Evolutionary conservation across 1,139 yeast genomes (phyloP).

Genomic region (Kodamaea derodonti): DNA sequence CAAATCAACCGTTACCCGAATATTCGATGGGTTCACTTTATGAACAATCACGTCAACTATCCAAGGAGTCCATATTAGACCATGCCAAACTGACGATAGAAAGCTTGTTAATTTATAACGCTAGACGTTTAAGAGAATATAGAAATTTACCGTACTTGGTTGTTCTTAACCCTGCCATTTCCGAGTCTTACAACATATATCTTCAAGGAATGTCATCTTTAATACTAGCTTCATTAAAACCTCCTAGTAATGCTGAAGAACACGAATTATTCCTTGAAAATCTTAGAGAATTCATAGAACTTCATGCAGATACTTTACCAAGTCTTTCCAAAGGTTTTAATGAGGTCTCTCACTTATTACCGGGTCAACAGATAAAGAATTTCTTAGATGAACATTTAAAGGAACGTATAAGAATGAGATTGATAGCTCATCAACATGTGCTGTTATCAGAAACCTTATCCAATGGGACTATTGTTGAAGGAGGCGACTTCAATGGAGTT

Average conservation of each 20-base stretch:
- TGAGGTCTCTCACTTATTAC: constrained; percentile 60
- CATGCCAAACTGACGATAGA: constrained; percentile 44
- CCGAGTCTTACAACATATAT: constrained; percentile 74
- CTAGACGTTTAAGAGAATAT: constrained; percentile 61
- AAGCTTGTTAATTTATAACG: constrained; percentile 38
- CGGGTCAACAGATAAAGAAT: constrained; percentile 46
- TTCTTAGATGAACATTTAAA: constrained; percentile 76
- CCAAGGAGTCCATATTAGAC: constrained; percentile 29
- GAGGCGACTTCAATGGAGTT: constrained; percentile 62
- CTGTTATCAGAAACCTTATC: constrained; percentile 21
- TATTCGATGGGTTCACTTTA: constrained; percentile 45
- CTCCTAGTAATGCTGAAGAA: constrained; percentile 47
- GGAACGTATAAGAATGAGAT: constrained; percentile 81
- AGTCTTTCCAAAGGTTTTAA: constrained; percentile 76
- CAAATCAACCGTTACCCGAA: constrained; percentile 44
- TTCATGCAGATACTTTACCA: constrained; percentile 82
- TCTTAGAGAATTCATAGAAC: constrained; percentile 57
- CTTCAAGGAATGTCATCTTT: constrained; percentile 65
- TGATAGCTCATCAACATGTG: constrained; percentile 82
- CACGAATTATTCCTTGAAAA: constrained; percentile 49
- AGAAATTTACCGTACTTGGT: constrained; percentile 77
- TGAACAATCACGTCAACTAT: constrained; percentile 37
- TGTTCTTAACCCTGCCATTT: constrained; percentile 82
- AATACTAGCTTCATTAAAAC: constrained; percentile 37
- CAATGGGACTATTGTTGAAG: constrained; percentile 17